A percentile compares a stretch with the other conserved stretches of the same genome.
Evolutionary conservation across 1,284 basidiomycete genomes (phyloP).

Genomic region (Takashimella tepidaria): DNA sequence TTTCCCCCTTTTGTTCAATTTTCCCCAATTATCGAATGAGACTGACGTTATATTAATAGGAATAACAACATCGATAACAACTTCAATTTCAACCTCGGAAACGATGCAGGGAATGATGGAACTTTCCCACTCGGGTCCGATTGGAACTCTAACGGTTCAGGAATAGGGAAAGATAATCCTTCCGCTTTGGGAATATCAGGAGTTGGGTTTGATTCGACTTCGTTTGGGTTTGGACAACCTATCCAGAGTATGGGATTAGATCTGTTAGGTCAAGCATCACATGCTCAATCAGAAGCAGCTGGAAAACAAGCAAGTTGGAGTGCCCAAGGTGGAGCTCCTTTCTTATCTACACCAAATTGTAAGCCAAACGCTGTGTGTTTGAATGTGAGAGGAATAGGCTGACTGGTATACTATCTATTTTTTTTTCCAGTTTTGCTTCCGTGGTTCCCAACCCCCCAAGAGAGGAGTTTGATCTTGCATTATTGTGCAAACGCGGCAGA

Average conservation of each 20-base stretch:
- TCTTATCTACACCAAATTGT: constrained; percentile 33
- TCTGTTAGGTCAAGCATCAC: background rate
- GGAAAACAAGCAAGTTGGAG: background rate
- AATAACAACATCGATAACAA: background rate
- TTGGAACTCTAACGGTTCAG: too few relatives aligned
- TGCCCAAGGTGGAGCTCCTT: constrained; percentile 24
- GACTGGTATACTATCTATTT: background rate
- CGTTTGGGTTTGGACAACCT: background rate
- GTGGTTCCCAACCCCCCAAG: constrained; percentile 46
- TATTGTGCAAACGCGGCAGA: constrained; percentile 47
- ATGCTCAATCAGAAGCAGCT: background rate
- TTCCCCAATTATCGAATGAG: constrained; percentile 10
- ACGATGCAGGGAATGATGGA: too few relatives aligned
- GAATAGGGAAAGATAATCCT: too few relatives aligned
- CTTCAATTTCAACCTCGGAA: background rate
- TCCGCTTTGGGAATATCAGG: background rate
- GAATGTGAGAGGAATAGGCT: background rate
- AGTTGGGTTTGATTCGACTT: background rate
- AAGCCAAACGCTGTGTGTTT: constrained; percentile 5
- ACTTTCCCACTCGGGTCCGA: too few relatives aligned
- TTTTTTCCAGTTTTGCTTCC: constrained; percentile 34
- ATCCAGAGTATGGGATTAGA: background rate
- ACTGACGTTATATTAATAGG: constrained; percentile 12
- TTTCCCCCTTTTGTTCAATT: constrained; percentile 2
- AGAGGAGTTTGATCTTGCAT: constrained; percentile 43